Evolutionary conservation across 2,329 filamentous ascomycete species (phyloP), one percentile per base, ranked within the genome.

Genomic region (Calonectria multiphialidica): DNA sequence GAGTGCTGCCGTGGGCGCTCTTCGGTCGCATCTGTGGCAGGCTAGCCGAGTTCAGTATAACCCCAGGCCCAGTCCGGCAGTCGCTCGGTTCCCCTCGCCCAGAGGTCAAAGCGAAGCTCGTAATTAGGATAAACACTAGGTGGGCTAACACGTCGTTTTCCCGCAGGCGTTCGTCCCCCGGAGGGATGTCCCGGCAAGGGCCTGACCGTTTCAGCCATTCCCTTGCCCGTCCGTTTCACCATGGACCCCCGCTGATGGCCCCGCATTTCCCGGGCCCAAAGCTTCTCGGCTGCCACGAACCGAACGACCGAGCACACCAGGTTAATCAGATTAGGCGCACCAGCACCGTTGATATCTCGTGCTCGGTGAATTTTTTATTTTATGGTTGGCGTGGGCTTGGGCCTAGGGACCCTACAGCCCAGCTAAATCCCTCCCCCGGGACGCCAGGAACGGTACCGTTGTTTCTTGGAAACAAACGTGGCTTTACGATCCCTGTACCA

Each of bases 321-420:
- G 33, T 37, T 33, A 40, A 16, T 37, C 59, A 25, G 57, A 47
- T 55, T 47, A 47, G 67, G 23, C n/a, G 21, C 18, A 44, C 42
- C 18, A 70, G 21, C 23, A 37, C n/a, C n/a, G n/a, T n/a, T 13
- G 50, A 64, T 59, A 50, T 50, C 23, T 53, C 62, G 63, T 55
- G 35, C 50, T 63, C 63, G 68, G 68, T 45, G 37, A n/a, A n/a
- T n/a, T n/a, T n/a, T n/a, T n/a, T n/a, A 66, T 53, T 66, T 71
- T n/a, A 35, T 30, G 21, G 68, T 55, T 45, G 68, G 33, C 25
- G 9, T 28, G 10, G 49, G 40, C n/a, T 44, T 13, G 35, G 44
- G 30, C 15, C 12, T 18, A 28, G 28, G n/a, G 5, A 30, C 28
- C 25, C 30, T 28, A 21, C 47, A 12, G 42, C n/a, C 37, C 23